phyloP scores from a whole-genome alignment of 2,329 filamentous ascomycete genomes.

The Verticillium dahliae region DNA sequence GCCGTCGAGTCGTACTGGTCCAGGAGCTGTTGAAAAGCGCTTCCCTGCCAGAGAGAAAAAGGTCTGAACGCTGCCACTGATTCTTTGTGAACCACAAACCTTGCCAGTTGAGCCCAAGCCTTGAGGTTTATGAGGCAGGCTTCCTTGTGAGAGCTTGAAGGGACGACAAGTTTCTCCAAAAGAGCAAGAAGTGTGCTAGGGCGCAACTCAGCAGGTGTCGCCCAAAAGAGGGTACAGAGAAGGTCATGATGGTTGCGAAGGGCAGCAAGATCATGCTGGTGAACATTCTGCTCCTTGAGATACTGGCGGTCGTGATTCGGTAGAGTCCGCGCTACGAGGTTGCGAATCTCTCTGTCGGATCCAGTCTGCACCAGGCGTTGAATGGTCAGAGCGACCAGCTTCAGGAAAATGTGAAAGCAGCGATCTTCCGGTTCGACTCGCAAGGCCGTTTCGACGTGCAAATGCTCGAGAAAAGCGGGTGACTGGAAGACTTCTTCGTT shows the following conservation, averaged over 20 bases:
- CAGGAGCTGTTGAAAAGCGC: slow-evolving; percentile 49
- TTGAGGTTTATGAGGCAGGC: slow-evolving; percentile 58
- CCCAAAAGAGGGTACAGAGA: slow-evolving; percentile 61
- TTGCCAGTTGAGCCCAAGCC: slow-evolving; percentile 56
- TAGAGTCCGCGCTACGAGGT: slow-evolving; percentile 53
- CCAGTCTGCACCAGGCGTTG: slow-evolving; percentile 39
- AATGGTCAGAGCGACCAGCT: slow-evolving; percentile 54
- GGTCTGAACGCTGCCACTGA: slow-evolving; percentile 42
- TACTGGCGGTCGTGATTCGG: slow-evolving; percentile 62
- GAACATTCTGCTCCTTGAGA: slow-evolving; percentile 54
- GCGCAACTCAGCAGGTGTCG: slow-evolving; percentile 46
- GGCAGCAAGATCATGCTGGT: slow-evolving; percentile 55
- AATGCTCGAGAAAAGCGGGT: slow-evolving; percentile 53
- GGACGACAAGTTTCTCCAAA: slow-evolving; percentile 53
- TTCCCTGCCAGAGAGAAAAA: slow-evolving; percentile 43
- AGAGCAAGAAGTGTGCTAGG: slow-evolving; percentile 30
- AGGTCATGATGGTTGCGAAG: slow-evolving; percentile 65
- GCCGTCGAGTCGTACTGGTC: slow-evolving; percentile 52
- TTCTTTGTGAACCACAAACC: slow-evolving; percentile 41
- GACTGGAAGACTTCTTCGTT: slow-evolving; percentile 59
- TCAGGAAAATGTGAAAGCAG: slow-evolving; percentile 63
- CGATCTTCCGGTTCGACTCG: slow-evolving; percentile 47
- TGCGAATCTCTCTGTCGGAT: slow-evolving; percentile 50
- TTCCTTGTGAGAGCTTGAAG: slow-evolving; percentile 57
- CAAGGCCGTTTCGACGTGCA: slow-evolving; percentile 39